Evolutionary conservation across 1,284 basidiomycete genomes (phyloP).

Genomic region (Cystobasidiaceae sp.): DNA sequence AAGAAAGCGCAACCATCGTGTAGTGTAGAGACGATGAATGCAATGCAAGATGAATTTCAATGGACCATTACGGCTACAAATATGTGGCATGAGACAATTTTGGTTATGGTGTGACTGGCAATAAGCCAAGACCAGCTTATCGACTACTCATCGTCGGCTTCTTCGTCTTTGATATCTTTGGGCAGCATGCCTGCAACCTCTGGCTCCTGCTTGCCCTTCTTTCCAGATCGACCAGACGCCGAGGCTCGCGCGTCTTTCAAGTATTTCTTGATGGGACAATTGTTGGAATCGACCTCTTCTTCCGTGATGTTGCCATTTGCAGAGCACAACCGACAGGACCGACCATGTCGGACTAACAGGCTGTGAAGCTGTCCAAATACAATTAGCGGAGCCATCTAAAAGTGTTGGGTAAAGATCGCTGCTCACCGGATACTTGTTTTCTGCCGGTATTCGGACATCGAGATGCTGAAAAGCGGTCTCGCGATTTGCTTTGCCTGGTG

Average conservation of each 20-base stretch:
- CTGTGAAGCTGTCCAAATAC: slow-evolving; percentile 10
- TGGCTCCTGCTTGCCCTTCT: slow-evolving; percentile 20
- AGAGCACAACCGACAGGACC: slow-evolving; percentile 37
- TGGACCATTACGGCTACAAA: no score
- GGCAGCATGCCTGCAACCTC: slow-evolving; percentile 10
- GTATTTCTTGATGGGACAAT: slow-evolving; percentile 37
- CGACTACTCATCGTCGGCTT: background rate
- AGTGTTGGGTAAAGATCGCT: background rate
- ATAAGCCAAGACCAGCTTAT: background rate
- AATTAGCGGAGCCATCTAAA: background rate
- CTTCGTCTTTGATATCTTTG: slow-evolving; percentile 23
- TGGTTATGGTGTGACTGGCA: background rate
- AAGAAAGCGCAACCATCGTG: background rate
- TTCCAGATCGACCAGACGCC: background rate
- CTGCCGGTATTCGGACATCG: slow-evolving; percentile 51
- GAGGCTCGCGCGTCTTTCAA: slow-evolving; percentile 27
- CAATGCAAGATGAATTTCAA: no score
- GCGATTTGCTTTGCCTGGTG: slow-evolving; percentile 59
- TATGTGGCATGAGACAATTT: no score
- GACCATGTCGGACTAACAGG: slow-evolving; percentile 44
- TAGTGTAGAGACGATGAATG: background rate
- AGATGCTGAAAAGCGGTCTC: slow-evolving; percentile 66
- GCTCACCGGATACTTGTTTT: slow-evolving; percentile 29
- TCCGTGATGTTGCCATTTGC: slow-evolving; percentile 33
- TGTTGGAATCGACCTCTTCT: slow-evolving; percentile 1